These are phyloP conservation scores for Raphanus sativus DNA, from an alignment of 345 rosid species.

Conservation along the genomic window DNA sequence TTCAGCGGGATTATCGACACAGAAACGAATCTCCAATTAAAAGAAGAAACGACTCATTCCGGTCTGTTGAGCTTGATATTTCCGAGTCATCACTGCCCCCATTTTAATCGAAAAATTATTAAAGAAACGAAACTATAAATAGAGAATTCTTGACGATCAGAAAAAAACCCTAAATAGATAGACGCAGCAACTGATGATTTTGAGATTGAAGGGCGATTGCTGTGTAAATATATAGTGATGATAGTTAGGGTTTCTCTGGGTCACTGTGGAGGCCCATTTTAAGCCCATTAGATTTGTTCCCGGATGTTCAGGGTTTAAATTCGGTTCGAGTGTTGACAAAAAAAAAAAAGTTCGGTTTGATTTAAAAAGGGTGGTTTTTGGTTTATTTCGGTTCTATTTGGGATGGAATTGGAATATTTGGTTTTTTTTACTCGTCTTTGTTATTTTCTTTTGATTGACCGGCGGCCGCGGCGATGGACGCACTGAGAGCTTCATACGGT, in stretches of 20 bases:
- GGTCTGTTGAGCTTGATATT: constrained; percentile 99
- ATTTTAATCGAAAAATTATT: too few species aligned
- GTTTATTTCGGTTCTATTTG: background rate
- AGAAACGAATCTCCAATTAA: constrained; percentile 36
- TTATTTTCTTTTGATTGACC: background rate
- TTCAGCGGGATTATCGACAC: constrained; percentile 44
- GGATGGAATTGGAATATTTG: background rate
- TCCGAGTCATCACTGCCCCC: constrained; percentile 69
- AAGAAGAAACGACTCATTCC: constrained; percentile 66
- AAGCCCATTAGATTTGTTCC: background rate
- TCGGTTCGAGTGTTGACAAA: too few species aligned
- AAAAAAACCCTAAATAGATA: background rate
- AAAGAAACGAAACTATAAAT: background rate
- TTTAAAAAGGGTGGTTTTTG: background rate
- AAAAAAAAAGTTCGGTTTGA: background rate
- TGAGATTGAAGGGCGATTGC: background rate
- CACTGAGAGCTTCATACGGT: constrained; percentile 63
- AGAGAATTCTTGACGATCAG: background rate
- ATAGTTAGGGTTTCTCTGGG: constrained; percentile 26
- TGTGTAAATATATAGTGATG: background rate
- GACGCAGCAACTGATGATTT: background rate
- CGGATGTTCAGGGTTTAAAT: background rate
- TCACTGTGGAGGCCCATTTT: constrained; percentile 14
- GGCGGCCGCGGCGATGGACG: constrained; percentile 50
- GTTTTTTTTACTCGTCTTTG: background rate